Evolutionary conservation across 1,284 basidiomycete genomes (phyloP).

Genomic region (Apiotrichum brassicae): DNA sequence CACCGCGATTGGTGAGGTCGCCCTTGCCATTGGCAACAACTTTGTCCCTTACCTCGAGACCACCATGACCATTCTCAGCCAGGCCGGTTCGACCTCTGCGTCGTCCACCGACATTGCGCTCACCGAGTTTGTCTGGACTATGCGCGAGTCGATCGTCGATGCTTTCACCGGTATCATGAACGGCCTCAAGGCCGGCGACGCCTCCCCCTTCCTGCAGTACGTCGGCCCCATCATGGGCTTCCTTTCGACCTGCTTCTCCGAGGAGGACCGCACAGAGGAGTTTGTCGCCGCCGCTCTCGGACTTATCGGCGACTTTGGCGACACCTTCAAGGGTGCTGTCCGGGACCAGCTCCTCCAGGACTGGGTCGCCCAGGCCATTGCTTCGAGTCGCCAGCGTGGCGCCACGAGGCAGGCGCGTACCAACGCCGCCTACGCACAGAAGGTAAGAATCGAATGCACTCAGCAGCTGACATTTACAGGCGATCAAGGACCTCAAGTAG

Average conservation of each 20-base stretch:
- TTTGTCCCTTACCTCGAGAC: constrained; percentile 88
- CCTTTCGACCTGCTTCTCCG: constrained; percentile 68
- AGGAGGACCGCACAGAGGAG: constrained; percentile 71
- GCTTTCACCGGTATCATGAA: constrained; percentile 93
- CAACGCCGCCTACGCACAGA: constrained; percentile 54
- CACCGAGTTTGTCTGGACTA: constrained; percentile 75
- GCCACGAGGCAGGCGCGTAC: constrained; percentile 50
- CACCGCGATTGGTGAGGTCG: constrained; percentile 94
- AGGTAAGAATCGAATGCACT: constrained; percentile 41
- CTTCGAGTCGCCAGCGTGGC: constrained; percentile 52
- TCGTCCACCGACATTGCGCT: constrained; percentile 55
- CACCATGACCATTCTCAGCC: constrained; percentile 83
- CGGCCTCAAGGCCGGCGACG: constrained; percentile 72
- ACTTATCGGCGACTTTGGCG: constrained; percentile 86
- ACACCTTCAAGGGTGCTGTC: constrained; percentile 71
- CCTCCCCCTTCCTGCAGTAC: constrained; percentile 59
- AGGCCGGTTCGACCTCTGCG: constrained; percentile 79
- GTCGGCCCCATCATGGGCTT: constrained; percentile 73
- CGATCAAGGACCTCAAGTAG: constrained; percentile 33
- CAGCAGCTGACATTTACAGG: constrained; percentile 12
- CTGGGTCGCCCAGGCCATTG: constrained; percentile 76
- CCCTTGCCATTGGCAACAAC: constrained; percentile 75
- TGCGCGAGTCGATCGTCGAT: constrained; percentile 93
- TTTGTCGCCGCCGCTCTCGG: constrained; percentile 72
- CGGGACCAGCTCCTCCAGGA: constrained; percentile 69